phyloP scores from a whole-genome alignment of 768 basidiomycete genomes.

The Cystobasidium tubakii region DNA sequence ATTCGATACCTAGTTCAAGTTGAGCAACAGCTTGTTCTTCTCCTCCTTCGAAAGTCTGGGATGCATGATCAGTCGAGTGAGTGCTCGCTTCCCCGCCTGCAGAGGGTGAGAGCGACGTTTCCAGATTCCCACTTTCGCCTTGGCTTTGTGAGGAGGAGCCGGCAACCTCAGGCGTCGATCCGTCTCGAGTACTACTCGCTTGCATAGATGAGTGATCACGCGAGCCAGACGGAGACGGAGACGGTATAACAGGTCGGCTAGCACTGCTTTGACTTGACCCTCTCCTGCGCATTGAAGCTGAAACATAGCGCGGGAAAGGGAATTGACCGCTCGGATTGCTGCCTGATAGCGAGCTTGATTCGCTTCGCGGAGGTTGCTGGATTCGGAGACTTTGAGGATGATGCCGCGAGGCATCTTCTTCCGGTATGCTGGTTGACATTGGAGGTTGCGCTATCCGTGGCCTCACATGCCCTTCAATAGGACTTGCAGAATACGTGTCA shows the following conservation, averaged over 20 bases:
- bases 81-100: not conserved
- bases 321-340: constrained; percentile 2
- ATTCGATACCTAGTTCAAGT: constrained; percentile 5
- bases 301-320: constrained; percentile 35
- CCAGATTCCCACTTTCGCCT: not conserved
- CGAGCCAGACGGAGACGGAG: not conserved
- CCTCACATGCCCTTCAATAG: not conserved
- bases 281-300: constrained; percentile 27
- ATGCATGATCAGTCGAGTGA: not conserved
- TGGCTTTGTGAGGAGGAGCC: not conserved
- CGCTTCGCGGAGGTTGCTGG: constrained; percentile 1
- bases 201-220: not conserved
- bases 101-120: not conserved
- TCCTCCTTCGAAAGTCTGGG: not conserved
- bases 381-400: constrained; percentile 6
- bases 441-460: constrained; percentile 31
- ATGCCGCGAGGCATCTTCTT: constrained; percentile 21
- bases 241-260: not conserved
- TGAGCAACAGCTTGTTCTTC: constrained; percentile 19
- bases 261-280: constrained; percentile 30
- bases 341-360: constrained; percentile 1
- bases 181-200: not conserved
- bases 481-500: constrained; percentile 27
- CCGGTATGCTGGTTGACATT: constrained; percentile 34
- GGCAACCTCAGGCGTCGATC: not conserved